A percentile compares a stretch with the other conserved stretches of the same genome.
These are phyloP conservation scores for Lyophyllum decastes DNA, from an alignment of 768 basidiomycete genomes.

Conservation along the genomic window DNA sequence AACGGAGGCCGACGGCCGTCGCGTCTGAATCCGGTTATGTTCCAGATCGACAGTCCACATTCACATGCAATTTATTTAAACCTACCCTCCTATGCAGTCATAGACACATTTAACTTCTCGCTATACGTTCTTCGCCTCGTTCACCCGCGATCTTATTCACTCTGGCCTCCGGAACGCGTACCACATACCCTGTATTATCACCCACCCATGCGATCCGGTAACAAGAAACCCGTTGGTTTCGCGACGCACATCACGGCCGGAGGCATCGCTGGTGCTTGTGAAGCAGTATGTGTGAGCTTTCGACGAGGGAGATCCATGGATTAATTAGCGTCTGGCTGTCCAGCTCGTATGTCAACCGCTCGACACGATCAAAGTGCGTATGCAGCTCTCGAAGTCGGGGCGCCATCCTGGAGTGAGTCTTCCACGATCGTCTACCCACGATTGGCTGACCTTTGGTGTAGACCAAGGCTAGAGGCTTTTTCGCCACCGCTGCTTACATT, in stretches of 20 bases:
- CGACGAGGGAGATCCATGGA: not conserved
- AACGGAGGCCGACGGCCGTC: constrained; percentile 11
- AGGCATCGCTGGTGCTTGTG: constrained; percentile 90
- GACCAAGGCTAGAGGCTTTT: constrained; percentile 91
- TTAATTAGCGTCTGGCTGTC: constrained; percentile 1
- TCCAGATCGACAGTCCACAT: constrained; percentile 17
- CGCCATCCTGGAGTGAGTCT: constrained; percentile 77
- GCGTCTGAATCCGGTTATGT: constrained; percentile 19
- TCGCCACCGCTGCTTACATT: constrained; percentile 89
- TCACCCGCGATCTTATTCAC: too few species aligned
- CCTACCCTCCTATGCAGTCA: constrained; percentile 8
- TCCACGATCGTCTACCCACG: not conserved
- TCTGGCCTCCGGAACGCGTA: constrained; percentile 8
- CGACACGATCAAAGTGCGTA: constrained; percentile 99
- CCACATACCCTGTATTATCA: not conserved
- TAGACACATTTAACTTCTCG: constrained; percentile 1
- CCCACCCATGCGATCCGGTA: constrained; percentile 48
- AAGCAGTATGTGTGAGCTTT: constrained; percentile 66
- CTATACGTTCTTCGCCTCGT: too few species aligned
- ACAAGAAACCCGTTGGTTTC: constrained; percentile 80
- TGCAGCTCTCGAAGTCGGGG: constrained; percentile 92
- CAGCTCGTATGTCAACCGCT: constrained; percentile 88
- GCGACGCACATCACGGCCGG: constrained; percentile 93
- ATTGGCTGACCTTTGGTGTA: constrained; percentile 31
- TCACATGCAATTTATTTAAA: constrained; percentile 21